Evolutionary conservation across 1,139 yeast species (phyloP).

Genomic region (Suhomyces choctaworum): DNA sequence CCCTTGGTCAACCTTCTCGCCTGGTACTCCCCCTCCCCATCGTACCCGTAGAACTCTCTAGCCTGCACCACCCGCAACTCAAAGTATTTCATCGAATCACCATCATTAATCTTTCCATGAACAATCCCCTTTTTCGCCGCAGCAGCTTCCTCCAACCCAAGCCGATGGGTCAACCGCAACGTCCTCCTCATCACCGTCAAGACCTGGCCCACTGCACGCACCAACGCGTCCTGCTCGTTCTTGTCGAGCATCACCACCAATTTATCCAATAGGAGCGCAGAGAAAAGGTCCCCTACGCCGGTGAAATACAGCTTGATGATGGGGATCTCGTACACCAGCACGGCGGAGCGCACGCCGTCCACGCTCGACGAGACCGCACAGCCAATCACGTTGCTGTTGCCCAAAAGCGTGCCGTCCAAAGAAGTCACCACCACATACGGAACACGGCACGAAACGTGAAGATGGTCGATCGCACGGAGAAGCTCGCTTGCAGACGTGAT

Average conservation of each 20-base stretch:
- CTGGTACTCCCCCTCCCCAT: slow-evolving; percentile 13
- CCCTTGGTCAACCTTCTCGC: neutral
- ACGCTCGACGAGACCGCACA: slow-evolving; percentile 53
- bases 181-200: slow-evolving; percentile 51
- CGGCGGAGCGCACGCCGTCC: neutral
- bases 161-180: slow-evolving; percentile 39
- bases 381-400: slow-evolving; percentile 29
- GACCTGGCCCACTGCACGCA: slow-evolving; percentile 47
- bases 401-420: slow-evolving; percentile 20
- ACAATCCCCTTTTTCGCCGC: slow-evolving; percentile 3
- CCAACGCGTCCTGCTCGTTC: slow-evolving; percentile 3
- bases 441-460: slow-evolving; percentile 55
- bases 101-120: slow-evolving; percentile 37
- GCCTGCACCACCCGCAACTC: slow-evolving; percentile 45
- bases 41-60: slow-evolving; percentile 28
- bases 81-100: slow-evolving; percentile 40
- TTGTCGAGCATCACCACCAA: slow-evolving; percentile 19
- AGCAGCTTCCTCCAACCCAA: slow-evolving; percentile 17
- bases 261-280: slow-evolving; percentile 72
- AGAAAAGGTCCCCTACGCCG: slow-evolving; percentile 91
- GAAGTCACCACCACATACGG: slow-evolving; percentile 73
- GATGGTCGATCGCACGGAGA: slow-evolving; percentile 41
- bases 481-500: slow-evolving; percentile 46
- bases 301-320: slow-evolving; percentile 73
- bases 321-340: slow-evolving; percentile 33